Evolutionary conservation across 306 rosid genomes (phyloP).

Genomic region (Vigna nakashimae): DNA sequence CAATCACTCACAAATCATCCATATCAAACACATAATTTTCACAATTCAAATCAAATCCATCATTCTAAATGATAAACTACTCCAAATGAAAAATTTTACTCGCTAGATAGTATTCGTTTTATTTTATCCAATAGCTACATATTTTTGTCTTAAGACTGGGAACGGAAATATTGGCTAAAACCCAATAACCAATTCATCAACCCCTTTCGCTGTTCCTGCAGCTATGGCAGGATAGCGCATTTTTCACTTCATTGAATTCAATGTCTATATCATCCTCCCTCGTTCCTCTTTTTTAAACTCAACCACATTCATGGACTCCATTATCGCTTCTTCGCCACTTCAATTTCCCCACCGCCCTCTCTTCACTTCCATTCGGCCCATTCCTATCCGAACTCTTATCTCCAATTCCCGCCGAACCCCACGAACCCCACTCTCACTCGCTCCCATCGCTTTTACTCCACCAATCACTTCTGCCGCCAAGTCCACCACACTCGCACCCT

Average conservation of each 20-base stretch:
- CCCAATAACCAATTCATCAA: neutral
- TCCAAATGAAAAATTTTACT: no score
- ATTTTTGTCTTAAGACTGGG: neutral
- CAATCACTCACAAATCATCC: no score
- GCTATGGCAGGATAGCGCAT: neutral
- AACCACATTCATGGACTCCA: conserved; percentile 39
- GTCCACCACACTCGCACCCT: neutral
- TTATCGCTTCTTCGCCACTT: conserved; percentile 31
- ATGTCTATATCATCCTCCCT: conserved; percentile 27
- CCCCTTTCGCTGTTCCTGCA: neutral
- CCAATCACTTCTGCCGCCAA: conserved; percentile 42
- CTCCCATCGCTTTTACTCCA: neutral
- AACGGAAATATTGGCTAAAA: neutral
- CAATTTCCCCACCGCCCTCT: conserved; percentile 7
- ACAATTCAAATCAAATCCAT: no score
- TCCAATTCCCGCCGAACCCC: conserved; percentile 27
- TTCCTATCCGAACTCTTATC: conserved; percentile 41
- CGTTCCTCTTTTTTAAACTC: neutral
- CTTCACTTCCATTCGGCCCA: conserved; percentile 32
- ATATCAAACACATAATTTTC: no score
- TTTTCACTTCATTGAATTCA: neutral
- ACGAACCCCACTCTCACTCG: conserved; percentile 35
- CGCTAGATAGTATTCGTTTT: no score
- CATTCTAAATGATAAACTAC: no score
- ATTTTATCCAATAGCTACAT: no score